Base-by-base conservation (phyloP, 208 protist genomes). In the Leishmania guyanensis region DNA sequence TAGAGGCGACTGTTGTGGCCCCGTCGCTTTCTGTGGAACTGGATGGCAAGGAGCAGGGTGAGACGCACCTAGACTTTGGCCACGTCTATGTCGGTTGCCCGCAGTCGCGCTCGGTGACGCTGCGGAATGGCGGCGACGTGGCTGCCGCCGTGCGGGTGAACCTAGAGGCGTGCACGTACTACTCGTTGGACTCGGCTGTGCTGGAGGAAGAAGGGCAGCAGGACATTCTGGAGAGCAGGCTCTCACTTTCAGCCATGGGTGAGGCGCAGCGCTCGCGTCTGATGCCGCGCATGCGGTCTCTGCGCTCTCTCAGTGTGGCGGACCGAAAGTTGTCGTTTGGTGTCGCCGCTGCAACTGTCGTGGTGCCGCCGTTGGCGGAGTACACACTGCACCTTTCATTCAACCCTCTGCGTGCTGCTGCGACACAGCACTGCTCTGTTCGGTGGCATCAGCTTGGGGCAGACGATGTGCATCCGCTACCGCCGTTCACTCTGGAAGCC, bases 61-160 rank as follows among this genome's bases (percentile, higher is more conserved):
- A 98, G 82, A 79, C 92, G n/a, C 62, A 87, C 43, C 88, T 99
- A 26, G 88, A 95, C 68, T 99, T 98, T 84, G 96, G 92, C 17
- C 80, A 93, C 39, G 91, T 98, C 22, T 96, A 93, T 77, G 89
- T 98, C 36, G 95, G 95, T 14, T 89, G 85, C 43, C 84, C 87
- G 73, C 78, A 83, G 58, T 74, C 81, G 3, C 87, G 81, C 29
- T 80, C 85, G 26, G 81, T 99, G 48, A 83, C 84, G 26, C 79
- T 99, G 69, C 82, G 76, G 14, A 99, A 99, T 87, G 90, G 53
- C 51, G 89, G 90, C 64, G 87, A 92, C 70, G 94, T 99, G 12
- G 88, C 91, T 5, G 97, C 94, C 16, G 84, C 97, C 20, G 80
- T 99, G 16, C 60, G 85, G 33, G 69, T 97, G 22, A 96, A 99